Evolutionary conservation across 495 filamentous ascomycete species (phyloP), one percentile per base, ranked within the genome.

Genomic region (Penicillium waksmanii): DNA sequence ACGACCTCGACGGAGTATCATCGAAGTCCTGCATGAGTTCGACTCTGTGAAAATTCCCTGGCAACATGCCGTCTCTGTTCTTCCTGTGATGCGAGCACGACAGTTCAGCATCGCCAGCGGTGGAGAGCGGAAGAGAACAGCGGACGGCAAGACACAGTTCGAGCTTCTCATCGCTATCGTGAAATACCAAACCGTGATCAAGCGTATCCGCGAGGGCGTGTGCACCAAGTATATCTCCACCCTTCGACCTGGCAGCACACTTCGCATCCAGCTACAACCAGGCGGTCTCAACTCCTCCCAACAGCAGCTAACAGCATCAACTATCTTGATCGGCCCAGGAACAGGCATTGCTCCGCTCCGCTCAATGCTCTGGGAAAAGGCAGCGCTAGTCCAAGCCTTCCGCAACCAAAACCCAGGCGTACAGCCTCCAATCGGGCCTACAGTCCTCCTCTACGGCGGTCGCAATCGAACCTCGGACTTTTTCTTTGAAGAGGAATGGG

Each of bases 11-110:
- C 87, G 95, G 43, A 93, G 88, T 60, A 96, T 97, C 62, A 72
- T 99, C 8, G 95, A 99, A 69, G 87, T 96, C 2, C 79, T 99
- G 23, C 85, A 92, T 46, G 95, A 99, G 60, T 98, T 99, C 68
- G 82, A 89, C 50, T 85, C 83, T 6, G 90, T 98, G 47, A 85
- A 85, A 56, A 86, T 99, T 5, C 92, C 94, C 0, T 91, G 86
- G 78, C 74, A 89, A 38, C 85, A 87, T 57, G 82, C 85, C 1
- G 79, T 87, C 1, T 83, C 85, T 36, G 74, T 92, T 17, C 83
- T 98, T 55, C 95, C 94, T 0, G 56, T 84, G 13, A 85, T 97
- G 23, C 84, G 90, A 15, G 86, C 84, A 49, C 80, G 96, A 15
- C 91, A 94, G 57, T 99, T 96, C 71, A 96, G 91, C 60, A 90